These are phyloP conservation scores for Suillus ampliporus DNA, from an alignment of 768 basidiomycete genomes.

Conservation along the genomic window DNA sequence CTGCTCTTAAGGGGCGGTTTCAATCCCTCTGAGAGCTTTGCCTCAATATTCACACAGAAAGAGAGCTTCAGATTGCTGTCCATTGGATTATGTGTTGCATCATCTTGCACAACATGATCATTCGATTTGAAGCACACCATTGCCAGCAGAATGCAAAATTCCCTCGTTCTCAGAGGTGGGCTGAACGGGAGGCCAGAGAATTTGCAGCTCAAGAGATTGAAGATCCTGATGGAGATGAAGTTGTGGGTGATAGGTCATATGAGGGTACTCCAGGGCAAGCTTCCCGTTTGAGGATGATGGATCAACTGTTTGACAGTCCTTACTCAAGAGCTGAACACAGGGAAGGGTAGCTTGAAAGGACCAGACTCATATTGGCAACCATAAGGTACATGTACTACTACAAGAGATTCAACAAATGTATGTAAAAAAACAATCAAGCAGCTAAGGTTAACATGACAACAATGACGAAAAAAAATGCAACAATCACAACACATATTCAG, in stretches of 20 bases:
- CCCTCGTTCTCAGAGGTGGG: not conserved
- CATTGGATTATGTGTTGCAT: slow-evolving; percentile 9
- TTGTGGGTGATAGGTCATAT: not conserved
- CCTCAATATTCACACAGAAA: slow-evolving; percentile 2
- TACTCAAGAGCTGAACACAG: too few relatives aligned
- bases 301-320: too few relatives aligned
- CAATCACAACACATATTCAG: not conserved
- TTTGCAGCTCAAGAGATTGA: too few relatives aligned
- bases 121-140: slow-evolving; percentile 3
- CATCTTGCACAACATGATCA: slow-evolving; percentile 14
- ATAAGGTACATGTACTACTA: too few relatives aligned
- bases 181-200: too few relatives aligned
- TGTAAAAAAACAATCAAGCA: not conserved
- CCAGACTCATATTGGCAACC: too few relatives aligned
- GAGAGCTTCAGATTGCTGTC: slow-evolving; percentile 6
- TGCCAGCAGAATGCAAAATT: not conserved
- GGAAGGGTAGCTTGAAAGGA: too few relatives aligned
- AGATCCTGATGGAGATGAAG: too few relatives aligned
- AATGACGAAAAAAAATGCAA: not conserved
- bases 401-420: not conserved
- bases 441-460: not conserved
- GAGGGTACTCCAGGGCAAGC: too few relatives aligned
- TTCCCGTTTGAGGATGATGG: too few relatives aligned
- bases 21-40: slow-evolving; percentile 6
- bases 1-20: slow-evolving; percentile 7